Evolutionary conservation across 768 basidiomycete species (phyloP).

Genomic region (Suillus weaverae): DNA sequence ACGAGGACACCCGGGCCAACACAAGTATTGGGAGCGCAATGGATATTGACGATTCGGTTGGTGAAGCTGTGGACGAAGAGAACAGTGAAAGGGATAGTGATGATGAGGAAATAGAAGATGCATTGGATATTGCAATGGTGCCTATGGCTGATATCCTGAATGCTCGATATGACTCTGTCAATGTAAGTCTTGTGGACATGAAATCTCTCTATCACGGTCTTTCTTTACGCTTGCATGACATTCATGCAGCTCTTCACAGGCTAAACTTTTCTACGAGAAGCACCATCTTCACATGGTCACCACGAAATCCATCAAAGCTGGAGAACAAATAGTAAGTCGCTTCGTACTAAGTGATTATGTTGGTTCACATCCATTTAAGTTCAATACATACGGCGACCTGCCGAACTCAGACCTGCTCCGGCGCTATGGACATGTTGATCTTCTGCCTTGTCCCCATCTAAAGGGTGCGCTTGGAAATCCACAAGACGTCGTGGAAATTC

Average conservation of each 20-base stretch:
- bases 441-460: conserved; percentile 52
- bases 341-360: not conserved
- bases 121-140: conserved; percentile 82
- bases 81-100: conserved; percentile 42
- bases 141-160: conserved; percentile 97
- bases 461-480: conserved; percentile 56
- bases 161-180: conserved; percentile 80
- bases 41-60: conserved; percentile 30
- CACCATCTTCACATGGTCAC: conserved; percentile 74
- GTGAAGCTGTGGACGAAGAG: conserved; percentile 30
- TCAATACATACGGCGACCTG: conserved; percentile 93
- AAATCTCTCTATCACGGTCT: not conserved
- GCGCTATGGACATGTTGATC: conserved; percentile 90
- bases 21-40: conserved; percentile 24
- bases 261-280: conserved; percentile 81
- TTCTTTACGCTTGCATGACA: conserved; percentile 7
- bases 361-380: conserved; percentile 43
- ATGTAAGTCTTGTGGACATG: conserved; percentile 49
- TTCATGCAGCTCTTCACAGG: conserved; percentile 44
- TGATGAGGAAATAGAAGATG: conserved; percentile 54
- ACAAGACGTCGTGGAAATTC: conserved; percentile 75
- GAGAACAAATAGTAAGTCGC: conserved; percentile 81
- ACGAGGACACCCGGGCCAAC: conserved; percentile 31
- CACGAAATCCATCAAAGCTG: conserved; percentile 68
- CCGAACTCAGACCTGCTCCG: conserved; percentile 94